Percentiles rank a stretch among this genome's conserved stretches.
Conservation (phyloP, 2,329 filamentous ascomycete genomes). For the Ophiostoma piceae region DNA sequence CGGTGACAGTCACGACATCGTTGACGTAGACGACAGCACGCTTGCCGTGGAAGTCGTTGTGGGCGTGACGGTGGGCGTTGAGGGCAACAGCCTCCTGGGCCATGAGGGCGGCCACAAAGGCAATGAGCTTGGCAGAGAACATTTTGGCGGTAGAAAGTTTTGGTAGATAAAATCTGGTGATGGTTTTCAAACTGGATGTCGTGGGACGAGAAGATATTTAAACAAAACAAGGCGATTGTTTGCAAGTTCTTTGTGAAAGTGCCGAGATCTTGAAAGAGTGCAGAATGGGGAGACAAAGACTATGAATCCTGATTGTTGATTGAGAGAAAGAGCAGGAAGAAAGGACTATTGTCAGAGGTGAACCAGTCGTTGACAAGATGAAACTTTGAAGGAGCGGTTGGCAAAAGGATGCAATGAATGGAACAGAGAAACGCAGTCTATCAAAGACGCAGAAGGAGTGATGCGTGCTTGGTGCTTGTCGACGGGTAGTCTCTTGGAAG, state of each 20-base stretch:
- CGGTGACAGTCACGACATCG: conserved; percentile 36
- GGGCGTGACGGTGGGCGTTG: conserved; percentile 41
- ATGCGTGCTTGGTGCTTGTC: conserved; percentile 34
- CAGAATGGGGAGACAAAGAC: not conserved
- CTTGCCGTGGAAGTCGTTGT: conserved; percentile 36
- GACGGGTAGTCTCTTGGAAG: conserved; percentile 25
- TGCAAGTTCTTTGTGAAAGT: not conserved
- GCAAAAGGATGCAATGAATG: conserved; percentile 22
- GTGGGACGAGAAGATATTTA: conserved; percentile 9
- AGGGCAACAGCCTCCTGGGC: conserved; percentile 41
- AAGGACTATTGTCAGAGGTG: conserved; percentile 16
- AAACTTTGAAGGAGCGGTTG: conserved; percentile 15
- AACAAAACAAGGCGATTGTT: conserved; percentile 14
- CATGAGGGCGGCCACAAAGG: conserved; percentile 42
- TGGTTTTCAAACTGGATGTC: not conserved
- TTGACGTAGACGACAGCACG: conserved; percentile 33
- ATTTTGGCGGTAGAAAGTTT: conserved; percentile 21
- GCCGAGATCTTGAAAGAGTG: conserved; percentile 6
- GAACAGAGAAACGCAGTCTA: conserved; percentile 38
- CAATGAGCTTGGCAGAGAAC: conserved; percentile 32
- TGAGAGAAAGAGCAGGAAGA: conserved; percentile 17
- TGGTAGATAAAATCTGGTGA: not conserved
- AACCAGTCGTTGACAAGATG: conserved; percentile 22
- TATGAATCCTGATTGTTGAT: conserved; percentile 11
- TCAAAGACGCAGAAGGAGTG: conserved; percentile 49